Evolutionary conservation across 2,329 filamentous ascomycete species (phyloP).

Genomic region (Colletotrichum cereale): DNA sequence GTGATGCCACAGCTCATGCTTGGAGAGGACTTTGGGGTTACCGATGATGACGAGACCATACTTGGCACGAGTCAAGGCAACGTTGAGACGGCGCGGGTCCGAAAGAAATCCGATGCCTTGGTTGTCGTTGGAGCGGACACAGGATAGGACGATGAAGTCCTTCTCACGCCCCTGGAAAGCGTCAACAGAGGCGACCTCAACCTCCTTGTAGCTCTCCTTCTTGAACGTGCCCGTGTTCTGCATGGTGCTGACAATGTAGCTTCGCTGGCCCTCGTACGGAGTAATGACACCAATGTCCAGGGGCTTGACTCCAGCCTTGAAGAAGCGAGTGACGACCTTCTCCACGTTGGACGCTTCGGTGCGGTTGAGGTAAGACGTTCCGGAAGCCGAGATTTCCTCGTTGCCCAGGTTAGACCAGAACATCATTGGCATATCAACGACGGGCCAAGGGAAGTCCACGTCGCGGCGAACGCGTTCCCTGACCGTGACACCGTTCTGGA

Average conservation of each 20-base stretch:
- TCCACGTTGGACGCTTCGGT: constrained; percentile 98
- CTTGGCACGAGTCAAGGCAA: constrained; percentile 95
- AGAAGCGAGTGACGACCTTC: constrained; percentile 98
- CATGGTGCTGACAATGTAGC: constrained; percentile 99
- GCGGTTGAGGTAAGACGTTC: constrained; percentile 97
- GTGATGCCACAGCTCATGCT: constrained; percentile 98
- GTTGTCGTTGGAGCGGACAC: constrained; percentile 98
- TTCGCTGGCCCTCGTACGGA: constrained; percentile 97
- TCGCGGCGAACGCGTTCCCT: constrained; percentile 90
- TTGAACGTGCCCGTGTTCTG: constrained; percentile 97
- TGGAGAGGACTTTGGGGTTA: constrained; percentile 96
- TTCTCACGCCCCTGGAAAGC: constrained; percentile 99
- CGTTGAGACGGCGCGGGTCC: constrained; percentile 96
- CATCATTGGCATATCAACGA: constrained; percentile 97
- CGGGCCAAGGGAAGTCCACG: constrained; percentile 98
- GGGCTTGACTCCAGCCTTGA: constrained; percentile 97
- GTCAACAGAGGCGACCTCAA: constrained; percentile 97
- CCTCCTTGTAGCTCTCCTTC: constrained; percentile 98
- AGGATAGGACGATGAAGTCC: constrained; percentile 98
- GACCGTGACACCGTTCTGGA: constrained; percentile 96
- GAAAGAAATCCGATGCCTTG: constrained; percentile 99
- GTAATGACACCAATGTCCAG: constrained; percentile 97
- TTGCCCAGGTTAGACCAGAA: constrained; percentile 99
- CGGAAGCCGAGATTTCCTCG: constrained; percentile 97
- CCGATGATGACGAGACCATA: constrained; percentile 96